phyloP scores from a whole-genome alignment of 1,139 yeast species.

The Taphrina communis region DNA sequence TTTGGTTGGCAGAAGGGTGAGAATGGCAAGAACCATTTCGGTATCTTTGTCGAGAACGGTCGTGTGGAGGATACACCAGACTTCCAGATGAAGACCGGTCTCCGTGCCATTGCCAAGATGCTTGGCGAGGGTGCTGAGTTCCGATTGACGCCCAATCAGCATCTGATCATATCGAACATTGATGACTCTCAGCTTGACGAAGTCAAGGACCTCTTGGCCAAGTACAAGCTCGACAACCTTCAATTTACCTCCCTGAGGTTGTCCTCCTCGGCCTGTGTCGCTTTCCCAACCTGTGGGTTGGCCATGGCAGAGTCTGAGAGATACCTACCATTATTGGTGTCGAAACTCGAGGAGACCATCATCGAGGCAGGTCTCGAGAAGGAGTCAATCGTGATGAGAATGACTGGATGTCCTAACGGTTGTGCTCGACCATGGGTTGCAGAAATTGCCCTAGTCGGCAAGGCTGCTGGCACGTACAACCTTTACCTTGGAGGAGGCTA shows the following conservation, averaged over 20 bases:
- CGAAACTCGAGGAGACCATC: constrained; percentile 78
- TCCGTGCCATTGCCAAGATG: constrained; percentile 74
- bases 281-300: constrained; percentile 97
- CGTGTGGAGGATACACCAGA: constrained; percentile 93
- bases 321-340: constrained; percentile 80
- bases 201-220: constrained; percentile 67
- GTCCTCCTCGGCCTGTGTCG: constrained; percentile 96
- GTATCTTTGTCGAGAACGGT: constrained; percentile 94
- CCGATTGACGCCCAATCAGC: constrained; percentile 96
- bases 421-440: constrained; percentile 99
- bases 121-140: constrained; percentile 63
- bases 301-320: constrained; percentile 99
- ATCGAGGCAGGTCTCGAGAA: constrained; percentile 94
- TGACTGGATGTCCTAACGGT: constrained; percentile 99
- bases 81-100: constrained; percentile 86
- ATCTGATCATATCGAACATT: constrained; percentile 75
- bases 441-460: constrained; percentile 93
- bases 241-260: constrained; percentile 82
- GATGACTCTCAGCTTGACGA: constrained; percentile 68
- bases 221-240: constrained; percentile 83
- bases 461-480: constrained; percentile 91
- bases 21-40: constrained; percentile 82
- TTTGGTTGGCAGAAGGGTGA: constrained; percentile 94
- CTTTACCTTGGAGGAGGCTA: constrained; percentile 96
- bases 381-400: constrained; percentile 93